Evolutionary conservation across 176 grass and related monocot species (phyloP), one percentile per base, ranked within the genome.

Genomic region (Alloteropsis semialata): DNA sequence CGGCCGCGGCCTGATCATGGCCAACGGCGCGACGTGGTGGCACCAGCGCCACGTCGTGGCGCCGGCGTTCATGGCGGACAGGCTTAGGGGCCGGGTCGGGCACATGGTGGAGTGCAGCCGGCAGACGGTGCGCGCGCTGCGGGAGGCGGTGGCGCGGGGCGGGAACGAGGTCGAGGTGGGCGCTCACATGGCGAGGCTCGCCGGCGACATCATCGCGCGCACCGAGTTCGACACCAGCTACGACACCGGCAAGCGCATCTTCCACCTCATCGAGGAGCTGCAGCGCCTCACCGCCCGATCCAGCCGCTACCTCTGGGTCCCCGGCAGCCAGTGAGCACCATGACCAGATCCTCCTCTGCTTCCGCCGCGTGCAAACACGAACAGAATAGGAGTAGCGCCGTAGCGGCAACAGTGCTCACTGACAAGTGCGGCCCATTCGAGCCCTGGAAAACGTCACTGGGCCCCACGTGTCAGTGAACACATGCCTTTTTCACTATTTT

Each of bases 201-300:
- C 96, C 72, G 92, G 84, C 15, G 96, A 98, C 81, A 92, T 93
- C 36, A 91, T 98, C 71, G 77, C 92, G 11, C 80, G 92, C 67
- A 98, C 96, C 8, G 92, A 98, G 90, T 98, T 98, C 57, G 90
- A 86, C 63, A 91, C 85, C 13, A 95, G 90, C 89, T 95, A 98
- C 72, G 89, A 98, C 44, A 88, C 85, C 1, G 92, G 96, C 16
- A 94, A 83, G 79, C 72, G 88, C 43, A 84, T 98, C 50, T 93
- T 98, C 74, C 46, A 38, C 30, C 89, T 98, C 25, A 83, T 98
- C 12, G 90, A 98, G 53, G 82, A 88, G 37, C 76, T 95, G 45
- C 92, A 98, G 76, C 73, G 65, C 2, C 81, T 95, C 63, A 95
- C 92, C 8, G 92, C 96, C 5, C 84, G 84, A 8, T 91, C 96